These are phyloP conservation scores for Boletus fagicola DNA, from an alignment of 768 basidiomycete genomes.

Conservation along the genomic window DNA sequence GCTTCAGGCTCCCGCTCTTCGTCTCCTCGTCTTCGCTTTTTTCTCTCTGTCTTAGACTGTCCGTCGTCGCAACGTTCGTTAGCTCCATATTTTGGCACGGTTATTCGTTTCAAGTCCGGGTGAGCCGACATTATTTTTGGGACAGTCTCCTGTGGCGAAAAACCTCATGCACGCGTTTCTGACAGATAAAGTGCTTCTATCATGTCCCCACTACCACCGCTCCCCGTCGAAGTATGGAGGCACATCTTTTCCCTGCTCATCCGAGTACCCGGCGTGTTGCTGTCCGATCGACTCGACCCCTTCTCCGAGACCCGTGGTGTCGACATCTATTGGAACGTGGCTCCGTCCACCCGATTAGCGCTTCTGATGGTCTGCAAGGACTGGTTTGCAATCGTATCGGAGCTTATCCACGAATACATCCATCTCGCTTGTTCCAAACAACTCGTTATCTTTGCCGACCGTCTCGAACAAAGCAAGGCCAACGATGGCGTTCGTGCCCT, in stretches of 20 bases:
- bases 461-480: conserved; percentile 32
- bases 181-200: neutral
- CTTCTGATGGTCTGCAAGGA: conserved; percentile 38
- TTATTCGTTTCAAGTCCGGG: conserved; percentile 4
- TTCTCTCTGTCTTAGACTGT: neutral
- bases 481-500: conserved; percentile 27
- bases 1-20: neutral
- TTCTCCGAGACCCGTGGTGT: conserved; percentile 35
- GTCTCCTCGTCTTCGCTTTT: neutral
- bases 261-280: conserved; percentile 34
- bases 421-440: conserved; percentile 38
- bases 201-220: conserved; percentile 22
- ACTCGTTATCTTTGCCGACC: conserved; percentile 33
- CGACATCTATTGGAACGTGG: conserved; percentile 33
- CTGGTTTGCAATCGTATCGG: conserved; percentile 38
- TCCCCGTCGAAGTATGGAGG: conserved; percentile 42
- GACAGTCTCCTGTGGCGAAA: neutral
- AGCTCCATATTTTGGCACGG: neutral
- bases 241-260: conserved; percentile 37
- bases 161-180: conserved; percentile 1
- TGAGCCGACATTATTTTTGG: neutral
- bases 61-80: neutral
- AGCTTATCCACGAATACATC: conserved; percentile 43
- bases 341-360: conserved; percentile 27
- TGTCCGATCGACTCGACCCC: conserved; percentile 39